Evolutionary conservation across 176 grass and related monocot genomes (phyloP).

Genomic region (Hordeum marinum): DNA sequence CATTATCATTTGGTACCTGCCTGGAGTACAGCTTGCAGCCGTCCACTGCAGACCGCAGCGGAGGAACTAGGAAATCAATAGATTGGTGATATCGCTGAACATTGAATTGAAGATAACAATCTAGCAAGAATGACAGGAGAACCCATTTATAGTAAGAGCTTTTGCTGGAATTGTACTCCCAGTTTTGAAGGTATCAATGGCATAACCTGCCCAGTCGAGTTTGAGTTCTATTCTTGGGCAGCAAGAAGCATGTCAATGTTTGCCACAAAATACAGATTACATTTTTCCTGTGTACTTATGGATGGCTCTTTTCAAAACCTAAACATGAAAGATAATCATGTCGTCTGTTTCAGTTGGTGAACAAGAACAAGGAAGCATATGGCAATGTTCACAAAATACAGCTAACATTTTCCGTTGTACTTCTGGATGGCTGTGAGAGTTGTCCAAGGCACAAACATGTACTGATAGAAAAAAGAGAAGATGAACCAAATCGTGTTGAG

Average conservation of each 20-base stretch:
- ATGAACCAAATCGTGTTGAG: neutral
- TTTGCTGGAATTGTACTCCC: too few relatives aligned
- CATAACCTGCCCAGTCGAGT: neutral
- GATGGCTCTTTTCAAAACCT: too few relatives aligned
- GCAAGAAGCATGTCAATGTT: too few relatives aligned
- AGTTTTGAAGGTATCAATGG: too few relatives aligned
- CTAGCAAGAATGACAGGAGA: neutral
- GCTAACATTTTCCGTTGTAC: neutral
- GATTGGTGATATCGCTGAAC: neutral
- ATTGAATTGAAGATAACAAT: neutral
- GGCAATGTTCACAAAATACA: neutral
- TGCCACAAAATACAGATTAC: too few relatives aligned
- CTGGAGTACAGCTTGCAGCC: neutral
- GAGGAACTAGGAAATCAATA: neutral
- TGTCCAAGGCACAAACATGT: neutral
- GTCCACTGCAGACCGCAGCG: neutral
- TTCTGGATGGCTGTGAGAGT: neutral
- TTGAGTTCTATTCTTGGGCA: neutral
- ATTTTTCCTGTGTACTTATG: too few relatives aligned
- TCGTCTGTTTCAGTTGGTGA: neutral
- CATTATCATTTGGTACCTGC: neutral
- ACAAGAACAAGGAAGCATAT: neutral
- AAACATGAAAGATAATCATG: neutral
- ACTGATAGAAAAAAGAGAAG: neutral
- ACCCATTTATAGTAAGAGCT: too few relatives aligned